Base-by-base conservation (phyloP, 768 basidiomycete species). In the Mrakia hoshinonis region DNA sequence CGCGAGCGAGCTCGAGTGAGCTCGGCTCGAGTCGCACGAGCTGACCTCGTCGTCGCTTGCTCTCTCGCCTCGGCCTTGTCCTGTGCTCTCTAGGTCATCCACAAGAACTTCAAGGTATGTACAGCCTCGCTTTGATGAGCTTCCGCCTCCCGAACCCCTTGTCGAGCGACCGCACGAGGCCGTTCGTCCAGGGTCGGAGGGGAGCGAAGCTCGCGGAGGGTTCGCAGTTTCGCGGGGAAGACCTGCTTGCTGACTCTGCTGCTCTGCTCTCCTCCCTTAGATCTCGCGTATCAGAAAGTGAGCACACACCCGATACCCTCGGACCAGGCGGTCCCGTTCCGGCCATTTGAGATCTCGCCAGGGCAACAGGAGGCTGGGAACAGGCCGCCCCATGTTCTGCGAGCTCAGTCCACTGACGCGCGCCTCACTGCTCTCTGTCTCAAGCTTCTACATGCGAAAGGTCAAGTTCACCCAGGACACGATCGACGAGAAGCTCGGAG, bases 391-490 rank as follows among this genome's bases (percentile, higher is more conserved):
- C 13, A 26, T 24, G 26, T 65, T 20, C 54, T 52, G 15, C 43
- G 26, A 29, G 51, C 46, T 70, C 24, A 4, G 67, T 43, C 7
- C 6, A 43, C 26, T 24, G 13, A 18, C 31, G 65, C 68, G 61
- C 47, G 62, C 68, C 31, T 36, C 7, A 54, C 22, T n/a, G n/a
- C 26, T 36, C 49, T 29, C 47, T 47, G 64, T 29, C 15, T 58
- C 11, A 43, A 77, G 75, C 52, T 73, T 80, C 77, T 96, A 99
- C 81, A 97, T 98, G 95, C 87, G 95, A 79, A 99, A 99, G 81
- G 95, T 99, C 82, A 98, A 95, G 81, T 98, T 96, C 80, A 94
- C 94, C 3, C 93, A 97, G 80, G 93, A 97, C 78, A 84, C 90
- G 20, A 97, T 98, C 75, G 93, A 96, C 73, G 94, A 97, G 81